Percentiles rank a stretch among this genome's conserved stretches.
These are phyloP conservation scores for Eucalyptus cladocalyx DNA, from an alignment of 345 rosid genomes.

Conservation along the genomic window DNA sequence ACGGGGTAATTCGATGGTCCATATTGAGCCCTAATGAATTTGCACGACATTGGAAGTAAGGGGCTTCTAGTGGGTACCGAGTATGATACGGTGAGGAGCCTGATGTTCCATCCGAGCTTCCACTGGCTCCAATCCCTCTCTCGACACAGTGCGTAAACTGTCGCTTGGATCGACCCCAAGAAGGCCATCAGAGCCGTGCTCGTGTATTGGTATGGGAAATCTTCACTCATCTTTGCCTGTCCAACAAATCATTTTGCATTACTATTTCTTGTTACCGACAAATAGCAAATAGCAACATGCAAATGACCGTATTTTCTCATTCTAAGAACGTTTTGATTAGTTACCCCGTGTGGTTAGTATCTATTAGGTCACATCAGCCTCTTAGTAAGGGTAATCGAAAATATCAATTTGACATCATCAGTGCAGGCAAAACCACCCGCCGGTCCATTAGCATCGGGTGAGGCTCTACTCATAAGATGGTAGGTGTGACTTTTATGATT, in stretches of 20 bases:
- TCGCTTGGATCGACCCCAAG: background rate
- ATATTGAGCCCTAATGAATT: background rate
- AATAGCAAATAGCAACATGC: background rate
- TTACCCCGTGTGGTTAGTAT: background rate
- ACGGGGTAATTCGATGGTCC: too few species aligned
- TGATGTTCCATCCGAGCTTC: conserved; percentile 24
- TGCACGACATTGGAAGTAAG: background rate
- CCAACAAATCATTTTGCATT: background rate
- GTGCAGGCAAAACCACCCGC: too few species aligned
- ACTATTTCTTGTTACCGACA: background rate
- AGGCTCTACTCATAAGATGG: too few species aligned
- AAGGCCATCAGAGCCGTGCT: background rate
- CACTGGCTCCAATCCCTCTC: conserved; percentile 12
- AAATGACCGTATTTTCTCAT: background rate
- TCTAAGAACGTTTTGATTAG: background rate
- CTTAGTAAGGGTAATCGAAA: background rate
- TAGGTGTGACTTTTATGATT: too few species aligned
- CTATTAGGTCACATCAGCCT: background rate
- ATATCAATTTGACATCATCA: background rate
- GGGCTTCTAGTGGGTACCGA: background rate
- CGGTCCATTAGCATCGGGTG: too few species aligned
- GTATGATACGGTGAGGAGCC: conserved; percentile 1
- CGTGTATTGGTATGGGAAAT: background rate
- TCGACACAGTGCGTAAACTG: background rate
- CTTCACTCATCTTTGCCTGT: background rate